Conservation (phyloP, 305 asterid species). For the Fraxinus xanthoxyloides region DNA sequence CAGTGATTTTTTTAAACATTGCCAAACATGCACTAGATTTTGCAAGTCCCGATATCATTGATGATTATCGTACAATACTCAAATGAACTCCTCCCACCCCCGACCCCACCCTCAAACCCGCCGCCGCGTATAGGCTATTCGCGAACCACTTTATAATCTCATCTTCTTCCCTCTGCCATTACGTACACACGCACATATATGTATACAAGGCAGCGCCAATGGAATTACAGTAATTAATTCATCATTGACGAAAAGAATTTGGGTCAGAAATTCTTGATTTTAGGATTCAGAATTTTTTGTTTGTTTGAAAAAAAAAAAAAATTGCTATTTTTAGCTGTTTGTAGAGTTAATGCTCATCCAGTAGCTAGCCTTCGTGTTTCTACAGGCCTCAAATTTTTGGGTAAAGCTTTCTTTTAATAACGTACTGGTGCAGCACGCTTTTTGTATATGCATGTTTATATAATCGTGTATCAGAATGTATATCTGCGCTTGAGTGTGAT, state of each 20-base stretch:
- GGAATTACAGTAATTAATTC: not conserved
- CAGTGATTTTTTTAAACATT: not conserved
- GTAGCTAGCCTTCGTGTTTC: conserved; percentile 13
- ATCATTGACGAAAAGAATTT: not conserved
- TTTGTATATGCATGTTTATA: not conserved
- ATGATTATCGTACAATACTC: not conserved
- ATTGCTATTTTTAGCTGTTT: not conserved
- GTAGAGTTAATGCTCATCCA: conserved; percentile 29
- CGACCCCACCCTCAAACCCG: not conserved
- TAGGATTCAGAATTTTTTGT: conserved; percentile 12
- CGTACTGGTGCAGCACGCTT: not conserved
- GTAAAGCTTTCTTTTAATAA: conserved; percentile 11
- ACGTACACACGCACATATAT: conserved; percentile 1
- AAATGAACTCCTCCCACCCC: not conserved
- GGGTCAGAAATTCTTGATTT: conserved; percentile 14
- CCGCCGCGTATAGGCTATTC: not conserved
- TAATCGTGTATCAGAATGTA: not conserved
- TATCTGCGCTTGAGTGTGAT: not conserved
- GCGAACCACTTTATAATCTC: not conserved
- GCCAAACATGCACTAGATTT: not conserved
- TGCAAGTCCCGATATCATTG: not conserved
- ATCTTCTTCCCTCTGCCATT: not conserved
- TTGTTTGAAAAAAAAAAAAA: not conserved
- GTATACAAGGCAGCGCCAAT: not conserved
- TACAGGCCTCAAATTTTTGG: conserved; percentile 21